Conservation (phyloP, 352 stramenopile species). For the Phytophthora citrophthora region DNA sequence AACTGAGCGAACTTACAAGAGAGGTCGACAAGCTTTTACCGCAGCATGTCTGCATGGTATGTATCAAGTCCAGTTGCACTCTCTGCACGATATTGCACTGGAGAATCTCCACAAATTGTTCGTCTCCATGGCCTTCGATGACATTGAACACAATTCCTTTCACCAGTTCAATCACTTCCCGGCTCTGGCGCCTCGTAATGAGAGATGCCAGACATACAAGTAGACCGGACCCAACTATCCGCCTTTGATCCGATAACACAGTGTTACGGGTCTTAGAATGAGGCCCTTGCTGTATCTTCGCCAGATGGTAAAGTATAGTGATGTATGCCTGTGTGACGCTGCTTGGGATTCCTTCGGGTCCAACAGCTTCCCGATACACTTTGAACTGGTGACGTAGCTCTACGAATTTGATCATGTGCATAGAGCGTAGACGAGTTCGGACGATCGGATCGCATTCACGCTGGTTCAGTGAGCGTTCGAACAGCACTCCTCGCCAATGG, state of each 20-base stretch:
- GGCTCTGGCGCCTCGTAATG: slow-evolving; percentile 38
- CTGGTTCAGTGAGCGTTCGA: slow-evolving; percentile 53
- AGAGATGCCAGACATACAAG: slow-evolving; percentile 58
- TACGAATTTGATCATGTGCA: slow-evolving; percentile 78
- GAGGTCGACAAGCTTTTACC: background rate
- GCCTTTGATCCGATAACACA: slow-evolving; percentile 53
- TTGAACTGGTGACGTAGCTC: slow-evolving; percentile 77
- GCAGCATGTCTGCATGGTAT: slow-evolving; percentile 13
- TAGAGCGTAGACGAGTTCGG: slow-evolving; percentile 61
- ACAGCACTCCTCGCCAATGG: slow-evolving; percentile 68
- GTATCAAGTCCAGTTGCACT: slow-evolving; percentile 41
- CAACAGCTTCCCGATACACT: slow-evolving; percentile 56
- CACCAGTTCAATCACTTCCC: slow-evolving; percentile 54
- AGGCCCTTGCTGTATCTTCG: slow-evolving; percentile 30
- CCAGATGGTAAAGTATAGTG: slow-evolving; percentile 62
- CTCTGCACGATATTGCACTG: slow-evolving; percentile 66
- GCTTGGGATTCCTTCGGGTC: slow-evolving; percentile 41
- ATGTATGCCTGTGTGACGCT: slow-evolving; percentile 65
- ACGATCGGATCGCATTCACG: slow-evolving; percentile 61
- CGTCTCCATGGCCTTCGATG: slow-evolving; percentile 39
- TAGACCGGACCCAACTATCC: slow-evolving; percentile 57
- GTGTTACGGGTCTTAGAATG: slow-evolving; percentile 25
- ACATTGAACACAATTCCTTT: slow-evolving; percentile 63
- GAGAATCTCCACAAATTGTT: slow-evolving; percentile 67
- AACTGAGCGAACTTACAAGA: slow-evolving; percentile 26